Evolutionary conservation across 768 basidiomycete species (phyloP).

Genomic region (Filobasidium floriforme): DNA sequence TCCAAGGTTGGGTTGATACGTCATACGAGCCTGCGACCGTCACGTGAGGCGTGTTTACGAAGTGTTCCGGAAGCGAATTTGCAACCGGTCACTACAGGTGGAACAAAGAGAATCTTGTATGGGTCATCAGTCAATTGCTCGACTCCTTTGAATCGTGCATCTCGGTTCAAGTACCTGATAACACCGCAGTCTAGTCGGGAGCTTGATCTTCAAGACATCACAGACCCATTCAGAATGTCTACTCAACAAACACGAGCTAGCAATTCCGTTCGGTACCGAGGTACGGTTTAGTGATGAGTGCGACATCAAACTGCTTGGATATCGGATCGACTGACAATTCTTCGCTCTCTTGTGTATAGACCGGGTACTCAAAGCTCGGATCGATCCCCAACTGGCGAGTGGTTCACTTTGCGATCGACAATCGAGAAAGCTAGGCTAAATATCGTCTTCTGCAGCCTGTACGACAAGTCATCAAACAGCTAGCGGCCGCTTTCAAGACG

Average conservation of each 20-base stretch:
- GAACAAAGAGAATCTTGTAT: no score
- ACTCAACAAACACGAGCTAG: neutral
- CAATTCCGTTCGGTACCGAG: slow-evolving; percentile 1
- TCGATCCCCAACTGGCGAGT: neutral
- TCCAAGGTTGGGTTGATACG: no score
- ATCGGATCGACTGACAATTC: neutral
- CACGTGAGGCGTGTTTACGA: no score
- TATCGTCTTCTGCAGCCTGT: slow-evolving; percentile 26
- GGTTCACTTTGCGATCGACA: neutral
- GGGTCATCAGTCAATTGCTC: no score
- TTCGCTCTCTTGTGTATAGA: neutral
- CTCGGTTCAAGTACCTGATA: no score
- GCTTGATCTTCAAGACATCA: neutral
- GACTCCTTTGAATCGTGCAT: no score
- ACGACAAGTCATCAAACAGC: slow-evolving; percentile 34
- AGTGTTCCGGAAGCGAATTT: no score
- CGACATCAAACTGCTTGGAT: neutral
- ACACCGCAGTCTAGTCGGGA: neutral
- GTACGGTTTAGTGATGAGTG: neutral
- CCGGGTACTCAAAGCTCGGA: neutral
- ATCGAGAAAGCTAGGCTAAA: neutral
- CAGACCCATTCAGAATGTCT: neutral
- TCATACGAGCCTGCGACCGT: no score
- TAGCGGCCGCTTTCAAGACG: slow-evolving; percentile 34
- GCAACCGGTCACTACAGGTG: no score